Conservation (phyloP, 495 filamentous ascomycete genomes). For the Aspergillus asperescens region DNA sequence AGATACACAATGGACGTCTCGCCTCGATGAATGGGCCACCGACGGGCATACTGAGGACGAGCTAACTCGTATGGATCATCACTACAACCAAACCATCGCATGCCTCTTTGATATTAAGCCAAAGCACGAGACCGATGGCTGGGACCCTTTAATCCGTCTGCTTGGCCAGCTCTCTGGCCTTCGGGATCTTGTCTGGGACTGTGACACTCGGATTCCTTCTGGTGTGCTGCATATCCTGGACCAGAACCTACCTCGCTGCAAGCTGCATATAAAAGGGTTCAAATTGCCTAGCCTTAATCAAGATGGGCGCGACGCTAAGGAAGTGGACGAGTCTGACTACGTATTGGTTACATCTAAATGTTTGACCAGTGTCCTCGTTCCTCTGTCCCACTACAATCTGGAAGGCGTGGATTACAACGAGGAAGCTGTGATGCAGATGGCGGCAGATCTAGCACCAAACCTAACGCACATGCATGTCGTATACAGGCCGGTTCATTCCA, state of each 20-base stretch:
- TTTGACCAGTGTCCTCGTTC: not conserved
- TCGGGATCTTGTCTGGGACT: not conserved
- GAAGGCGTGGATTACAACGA: not conserved
- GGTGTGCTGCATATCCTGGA: not conserved
- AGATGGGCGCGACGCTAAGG: not conserved
- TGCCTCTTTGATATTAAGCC: not conserved
- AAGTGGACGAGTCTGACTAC: not conserved
- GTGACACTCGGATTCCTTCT: not conserved
- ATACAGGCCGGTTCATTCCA: not conserved
- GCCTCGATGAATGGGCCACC: too few relatives aligned
- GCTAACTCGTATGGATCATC: not conserved
- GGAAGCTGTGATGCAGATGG: not conserved
- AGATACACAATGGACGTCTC: not conserved
- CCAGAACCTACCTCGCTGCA: not conserved
- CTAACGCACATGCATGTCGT: not conserved
- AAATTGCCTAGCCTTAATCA: constrained; percentile 1
- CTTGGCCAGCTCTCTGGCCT: not conserved
- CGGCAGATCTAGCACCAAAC: not conserved
- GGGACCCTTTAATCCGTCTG: not conserved
- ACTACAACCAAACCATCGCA: not conserved
- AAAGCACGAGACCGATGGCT: not conserved
- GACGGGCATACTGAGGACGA: not conserved
- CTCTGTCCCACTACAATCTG: not conserved
- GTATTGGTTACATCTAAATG: not conserved
- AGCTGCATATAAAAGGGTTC: not conserved